Base-by-base conservation (phyloP, 2,329 filamentous ascomycete genomes). In the Chaetothyriales sp. region DNA sequence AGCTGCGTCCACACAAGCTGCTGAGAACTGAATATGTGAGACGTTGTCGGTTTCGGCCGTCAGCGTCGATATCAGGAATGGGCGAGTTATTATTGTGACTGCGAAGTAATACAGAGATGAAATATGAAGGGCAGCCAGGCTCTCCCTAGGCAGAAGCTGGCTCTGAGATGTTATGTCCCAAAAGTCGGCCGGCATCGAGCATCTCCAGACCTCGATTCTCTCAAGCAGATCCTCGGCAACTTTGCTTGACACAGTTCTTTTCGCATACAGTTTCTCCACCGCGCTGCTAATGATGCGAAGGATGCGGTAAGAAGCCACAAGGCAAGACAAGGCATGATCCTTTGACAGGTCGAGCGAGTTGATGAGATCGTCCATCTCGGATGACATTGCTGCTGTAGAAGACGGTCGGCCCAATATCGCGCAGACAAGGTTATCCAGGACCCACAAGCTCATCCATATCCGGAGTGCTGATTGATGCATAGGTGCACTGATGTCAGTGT, bases 101-200 rank as follows among this genome's bases (percentile, higher is more conserved):
- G 75, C 73, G 50, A 79, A 77, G 55, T 80, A 78, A 56, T 80
- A 80, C 0, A 73, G 64, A 51, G 76, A 79, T 0, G 75, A 73
- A 5, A 80, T 70, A 50, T 79, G 75, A 1, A 77, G 66, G 18
- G 45, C 45, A 26, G 20, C 22, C 15, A 39, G 32, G 15, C 32
- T 39, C 15, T 39, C 32, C 32, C 32, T 39, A 5, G 32, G 32
- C 32, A 39, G 12, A 15, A 39, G 5, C 12, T 39, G 32, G 32
- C 32, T 39, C 32, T 39, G 32, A 39, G 32, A 39, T 39, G 32
- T 39, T 39, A 39, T 39, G 5, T 39, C 32, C 32, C 32, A 39
- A 39, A 39, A 39, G 32, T 39, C 12, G 32, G 32, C 10, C 1
- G 32, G 32, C 32, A 39, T 39, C 2, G 32, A 39, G 32, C 32